Conservation (phyloP, 192 early-diverging fungal species). For the Coemansia furcata region DNA sequence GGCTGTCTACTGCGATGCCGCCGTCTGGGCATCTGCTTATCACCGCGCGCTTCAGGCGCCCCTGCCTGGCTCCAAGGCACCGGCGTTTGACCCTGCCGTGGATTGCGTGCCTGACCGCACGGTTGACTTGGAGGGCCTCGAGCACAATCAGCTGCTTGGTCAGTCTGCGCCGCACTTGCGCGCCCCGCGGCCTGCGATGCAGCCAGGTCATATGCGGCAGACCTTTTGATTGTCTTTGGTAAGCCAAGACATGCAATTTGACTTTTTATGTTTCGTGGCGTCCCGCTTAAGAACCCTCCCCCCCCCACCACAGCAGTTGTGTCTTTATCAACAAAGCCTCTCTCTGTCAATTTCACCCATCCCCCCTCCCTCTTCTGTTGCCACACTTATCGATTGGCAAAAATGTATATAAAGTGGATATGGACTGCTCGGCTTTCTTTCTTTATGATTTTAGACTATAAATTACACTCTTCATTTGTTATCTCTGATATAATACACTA, state of each 20-base stretch:
- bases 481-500: neutral
- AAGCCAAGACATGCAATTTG: neutral
- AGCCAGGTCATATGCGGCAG: neutral
- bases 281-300: neutral
- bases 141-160: neutral
- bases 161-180: neutral
- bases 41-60: neutral
- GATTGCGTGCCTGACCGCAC: constrained; percentile 1
- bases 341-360: no score
- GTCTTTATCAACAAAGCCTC: no score
- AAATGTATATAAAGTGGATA: no score
- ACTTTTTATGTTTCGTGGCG: neutral
- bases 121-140: constrained; percentile 4
- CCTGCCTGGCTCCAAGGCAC: neutral
- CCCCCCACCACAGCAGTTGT: no score
- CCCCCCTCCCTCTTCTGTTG: no score
- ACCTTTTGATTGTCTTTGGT: neutral
- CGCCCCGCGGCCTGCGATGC: neutral
- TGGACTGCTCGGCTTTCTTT: neutral
- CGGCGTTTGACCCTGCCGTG: neutral
- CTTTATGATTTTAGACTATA: neutral
- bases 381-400: no score
- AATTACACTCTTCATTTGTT: neutral
- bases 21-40: constrained; percentile 28
- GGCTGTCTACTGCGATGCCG: constrained; percentile 7